Percentiles rank a stretch among this genome's conserved stretches.
Conservation (phyloP, 371 early-diverging fungal species). For the Basidiobolus heterosporus region DNA sequence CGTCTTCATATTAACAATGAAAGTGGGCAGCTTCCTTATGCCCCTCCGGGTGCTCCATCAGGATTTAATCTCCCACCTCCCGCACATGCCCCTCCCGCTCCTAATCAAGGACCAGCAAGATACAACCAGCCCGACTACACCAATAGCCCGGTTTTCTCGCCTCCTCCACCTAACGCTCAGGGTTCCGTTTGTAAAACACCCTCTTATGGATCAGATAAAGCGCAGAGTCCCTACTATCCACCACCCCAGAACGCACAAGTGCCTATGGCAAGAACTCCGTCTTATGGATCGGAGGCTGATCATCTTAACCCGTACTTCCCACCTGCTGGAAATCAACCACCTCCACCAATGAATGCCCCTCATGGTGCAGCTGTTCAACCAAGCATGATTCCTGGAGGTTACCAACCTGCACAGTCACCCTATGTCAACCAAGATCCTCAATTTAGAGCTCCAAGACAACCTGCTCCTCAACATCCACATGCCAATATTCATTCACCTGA, state of each 20-base stretch:
- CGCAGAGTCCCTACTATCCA: slow-evolving; percentile 12
- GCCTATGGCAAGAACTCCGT: slow-evolving; percentile 11
- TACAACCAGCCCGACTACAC: slow-evolving; percentile 8
- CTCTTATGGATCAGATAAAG: slow-evolving; percentile 11
- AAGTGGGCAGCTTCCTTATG: slow-evolving; percentile 5
- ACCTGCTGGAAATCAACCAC: too few relatives aligned
- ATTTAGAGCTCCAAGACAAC: slow-evolving; percentile 12
- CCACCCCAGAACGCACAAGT: slow-evolving; percentile 11
- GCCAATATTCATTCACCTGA: slow-evolving; percentile 6
- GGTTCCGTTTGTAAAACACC: slow-evolving; percentile 6
- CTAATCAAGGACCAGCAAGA: slow-evolving; percentile 5
- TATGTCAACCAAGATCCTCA: slow-evolving; percentile 4
- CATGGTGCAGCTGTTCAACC: too few relatives aligned
- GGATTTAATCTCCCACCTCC: slow-evolving; percentile 7
- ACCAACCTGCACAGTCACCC: too few relatives aligned
- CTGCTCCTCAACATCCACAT: slow-evolving; percentile 6
- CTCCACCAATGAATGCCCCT: too few relatives aligned
- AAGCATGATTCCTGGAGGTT: too few relatives aligned
- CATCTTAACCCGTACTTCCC: too few relatives aligned
- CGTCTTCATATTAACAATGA: slow-evolving; percentile 8
- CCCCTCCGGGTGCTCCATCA: slow-evolving; percentile 9
- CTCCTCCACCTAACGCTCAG: too few relatives aligned
- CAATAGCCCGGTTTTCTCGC: slow-evolving; percentile 6
- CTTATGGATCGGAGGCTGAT: neutral
- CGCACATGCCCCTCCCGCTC: slow-evolving; percentile 8